phyloP scores from a whole-genome alignment of 257 asterid species.

The Przewalskia tangutica region DNA sequence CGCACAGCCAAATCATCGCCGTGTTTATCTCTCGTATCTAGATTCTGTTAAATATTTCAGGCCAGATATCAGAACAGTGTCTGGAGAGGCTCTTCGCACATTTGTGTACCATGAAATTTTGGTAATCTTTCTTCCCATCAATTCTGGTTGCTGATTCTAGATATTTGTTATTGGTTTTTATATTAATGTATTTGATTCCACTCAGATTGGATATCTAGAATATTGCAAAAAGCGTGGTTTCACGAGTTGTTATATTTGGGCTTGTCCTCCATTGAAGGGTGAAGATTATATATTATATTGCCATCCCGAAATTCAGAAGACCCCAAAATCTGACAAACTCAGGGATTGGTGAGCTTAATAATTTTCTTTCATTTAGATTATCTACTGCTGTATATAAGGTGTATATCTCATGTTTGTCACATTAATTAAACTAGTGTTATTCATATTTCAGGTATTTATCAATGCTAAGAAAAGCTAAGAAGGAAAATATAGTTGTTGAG shows the following conservation, averaged over 20 bases:
- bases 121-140: slow-evolving; percentile 35
- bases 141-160: neutral
- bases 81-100: slow-evolving; percentile 98
- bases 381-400: neutral
- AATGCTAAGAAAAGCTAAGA: slow-evolving; percentile 80
- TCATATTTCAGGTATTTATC: slow-evolving; percentile 69
- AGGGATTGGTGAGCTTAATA: slow-evolving; percentile 74
- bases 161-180: slow-evolving; percentile 1
- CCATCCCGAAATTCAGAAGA: slow-evolving; percentile 99
- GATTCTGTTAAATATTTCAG: slow-evolving; percentile 98
- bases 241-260: slow-evolving; percentile 98
- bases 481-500: slow-evolving; percentile 73
- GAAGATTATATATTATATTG: slow-evolving; percentile 97
- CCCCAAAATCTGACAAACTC: slow-evolving; percentile 97
- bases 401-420: slow-evolving; percentile 6
- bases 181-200: slow-evolving; percentile 7
- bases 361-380: slow-evolving; percentile 1
- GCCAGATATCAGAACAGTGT: slow-evolving; percentile 81
- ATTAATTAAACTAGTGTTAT: slow-evolving; percentile 6
- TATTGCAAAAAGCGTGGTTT: slow-evolving; percentile 94
- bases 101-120: slow-evolving; percentile 94
- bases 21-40: slow-evolving; percentile 95
- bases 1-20: slow-evolving; percentile 90
- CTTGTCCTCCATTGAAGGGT: slow-evolving; percentile 96
- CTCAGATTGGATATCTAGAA: slow-evolving; percentile 90